Conservation (phyloP, 2,329 filamentous ascomycete genomes). For the Botrytis fabae region DNA sequence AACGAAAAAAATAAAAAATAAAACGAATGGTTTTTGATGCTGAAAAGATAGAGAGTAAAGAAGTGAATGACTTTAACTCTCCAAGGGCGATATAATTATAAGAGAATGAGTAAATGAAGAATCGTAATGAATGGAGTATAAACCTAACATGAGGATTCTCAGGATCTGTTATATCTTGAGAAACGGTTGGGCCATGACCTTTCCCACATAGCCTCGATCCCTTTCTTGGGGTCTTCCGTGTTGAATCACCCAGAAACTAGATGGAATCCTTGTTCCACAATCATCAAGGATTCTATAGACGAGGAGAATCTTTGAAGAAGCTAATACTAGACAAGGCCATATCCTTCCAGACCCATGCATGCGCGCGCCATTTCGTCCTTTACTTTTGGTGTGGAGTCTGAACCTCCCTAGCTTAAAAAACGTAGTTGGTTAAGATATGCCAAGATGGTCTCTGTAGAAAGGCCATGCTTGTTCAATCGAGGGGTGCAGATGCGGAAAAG, state of each 20-base stretch:
- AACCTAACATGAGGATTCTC: constrained; percentile 22
- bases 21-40: constrained; percentile 38
- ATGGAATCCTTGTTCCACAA: constrained; percentile 15
- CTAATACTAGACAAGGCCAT: constrained; percentile 15
- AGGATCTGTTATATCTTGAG: constrained; percentile 25
- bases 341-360: constrained; percentile 17
- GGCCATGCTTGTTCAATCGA: constrained; percentile 10
- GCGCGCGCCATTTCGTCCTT: constrained; percentile 20
- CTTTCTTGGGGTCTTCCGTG: constrained; percentile 2
- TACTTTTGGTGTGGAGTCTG: constrained; percentile 6
- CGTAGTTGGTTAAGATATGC: constrained; percentile 3
- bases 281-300: constrained; percentile 15
- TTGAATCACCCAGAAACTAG: constrained; percentile 14
- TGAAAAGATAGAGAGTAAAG: constrained; percentile 42
- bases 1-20: constrained; percentile 27
- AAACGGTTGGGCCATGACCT: constrained; percentile 23
- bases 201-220: constrained; percentile 22
- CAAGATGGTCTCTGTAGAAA: constrained; percentile 6
- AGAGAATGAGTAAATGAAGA: constrained; percentile 19
- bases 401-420: background rate
- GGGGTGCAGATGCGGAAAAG: constrained; percentile 9
- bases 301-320: constrained; percentile 17
- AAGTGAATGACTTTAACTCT: constrained; percentile 49
- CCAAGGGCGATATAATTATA: constrained; percentile 29
- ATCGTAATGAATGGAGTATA: constrained; percentile 11